phyloP scores from a whole-genome alignment of 2,329 filamentous ascomycete species.

The Diaporthe nobilis region DNA sequence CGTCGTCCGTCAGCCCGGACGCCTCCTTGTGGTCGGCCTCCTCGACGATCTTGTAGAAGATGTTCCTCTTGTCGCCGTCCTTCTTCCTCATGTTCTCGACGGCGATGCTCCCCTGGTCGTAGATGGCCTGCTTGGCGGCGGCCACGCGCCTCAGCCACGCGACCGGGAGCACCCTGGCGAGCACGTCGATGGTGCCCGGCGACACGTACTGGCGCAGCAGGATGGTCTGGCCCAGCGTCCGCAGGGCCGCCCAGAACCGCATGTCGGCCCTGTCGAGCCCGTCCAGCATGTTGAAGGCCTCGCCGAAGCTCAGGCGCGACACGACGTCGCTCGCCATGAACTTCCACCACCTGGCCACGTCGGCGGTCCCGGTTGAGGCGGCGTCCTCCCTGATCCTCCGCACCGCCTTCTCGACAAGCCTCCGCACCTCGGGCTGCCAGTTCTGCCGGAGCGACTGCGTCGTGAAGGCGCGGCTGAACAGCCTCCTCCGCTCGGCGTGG shows the following conservation, averaged over 20 bases:
- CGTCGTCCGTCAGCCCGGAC: slow-evolving; percentile 44
- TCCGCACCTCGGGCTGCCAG: slow-evolving; percentile 42
- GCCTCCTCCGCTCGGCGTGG: slow-evolving; percentile 41
- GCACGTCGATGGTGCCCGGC: slow-evolving; percentile 23
- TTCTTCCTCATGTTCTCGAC: slow-evolving; percentile 41
- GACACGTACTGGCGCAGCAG: slow-evolving; percentile 36
- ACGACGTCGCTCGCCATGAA: slow-evolving; percentile 62
- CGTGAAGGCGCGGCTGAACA: slow-evolving; percentile 44
- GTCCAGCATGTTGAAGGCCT: slow-evolving; percentile 60
- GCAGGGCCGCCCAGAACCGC: slow-evolving; percentile 32
- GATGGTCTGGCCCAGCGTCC: slow-evolving; percentile 28
- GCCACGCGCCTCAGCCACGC: slow-evolving; percentile 33
- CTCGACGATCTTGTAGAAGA: slow-evolving; percentile 47
- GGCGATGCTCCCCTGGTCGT: slow-evolving; percentile 40
- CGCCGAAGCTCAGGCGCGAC: slow-evolving; percentile 59
- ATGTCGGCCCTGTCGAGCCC: slow-evolving; percentile 50
- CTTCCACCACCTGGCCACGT: slow-evolving; percentile 61
- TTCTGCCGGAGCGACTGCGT: slow-evolving; percentile 41
- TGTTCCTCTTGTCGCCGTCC: slow-evolving; percentile 41
- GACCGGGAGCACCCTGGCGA: slow-evolving; percentile 31
- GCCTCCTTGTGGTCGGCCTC: slow-evolving; percentile 45
- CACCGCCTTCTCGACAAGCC: slow-evolving; percentile 38
- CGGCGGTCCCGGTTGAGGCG: slow-evolving; percentile 44
- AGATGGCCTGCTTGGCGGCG: slow-evolving; percentile 40
- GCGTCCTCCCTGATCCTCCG: slow-evolving; percentile 39